phyloP scores from a whole-genome alignment of 148 eudicot species.

The Silene latifolia region DNA sequence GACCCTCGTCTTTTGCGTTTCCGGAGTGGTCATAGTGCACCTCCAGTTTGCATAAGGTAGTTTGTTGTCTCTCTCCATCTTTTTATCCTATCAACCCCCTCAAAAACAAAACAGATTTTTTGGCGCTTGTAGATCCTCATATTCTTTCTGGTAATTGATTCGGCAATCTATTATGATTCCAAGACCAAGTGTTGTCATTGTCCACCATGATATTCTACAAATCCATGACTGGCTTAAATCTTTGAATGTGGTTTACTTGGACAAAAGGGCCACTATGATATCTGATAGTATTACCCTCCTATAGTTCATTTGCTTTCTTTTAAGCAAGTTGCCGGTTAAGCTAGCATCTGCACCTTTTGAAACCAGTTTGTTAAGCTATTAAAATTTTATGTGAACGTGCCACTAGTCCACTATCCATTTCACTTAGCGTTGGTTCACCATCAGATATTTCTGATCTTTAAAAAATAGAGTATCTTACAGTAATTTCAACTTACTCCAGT shows the following conservation, averaged over 20 bases:
- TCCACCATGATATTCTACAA: neutral
- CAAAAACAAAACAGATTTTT: neutral
- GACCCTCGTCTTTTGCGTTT: constrained; percentile 92
- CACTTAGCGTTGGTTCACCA: neutral
- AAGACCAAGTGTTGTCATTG: neutral
- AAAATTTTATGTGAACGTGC: neutral
- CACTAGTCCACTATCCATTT: neutral
- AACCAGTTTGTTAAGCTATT: neutral
- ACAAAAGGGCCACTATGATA: neutral
- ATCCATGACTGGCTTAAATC: neutral
- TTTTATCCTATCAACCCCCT: neutral
- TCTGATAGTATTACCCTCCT: neutral
- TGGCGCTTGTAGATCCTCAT: neutral
- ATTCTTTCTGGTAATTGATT: neutral
- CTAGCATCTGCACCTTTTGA: neutral
- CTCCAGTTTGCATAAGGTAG: constrained; percentile 88
- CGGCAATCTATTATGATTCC: neutral
- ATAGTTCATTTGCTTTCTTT: neutral
- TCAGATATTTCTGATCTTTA: neutral
- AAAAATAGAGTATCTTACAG: neutral
- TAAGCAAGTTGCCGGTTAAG: neutral
- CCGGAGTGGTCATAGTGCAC: constrained; percentile 99
- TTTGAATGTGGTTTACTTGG: neutral
- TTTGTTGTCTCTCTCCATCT: neutral
- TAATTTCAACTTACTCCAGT: neutral